A percentile compares a stretch with the other conserved stretches of the same genome.
Evolutionary conservation across 441 rosid species (phyloP).

Genomic region (Adansonia madagascariensis): DNA sequence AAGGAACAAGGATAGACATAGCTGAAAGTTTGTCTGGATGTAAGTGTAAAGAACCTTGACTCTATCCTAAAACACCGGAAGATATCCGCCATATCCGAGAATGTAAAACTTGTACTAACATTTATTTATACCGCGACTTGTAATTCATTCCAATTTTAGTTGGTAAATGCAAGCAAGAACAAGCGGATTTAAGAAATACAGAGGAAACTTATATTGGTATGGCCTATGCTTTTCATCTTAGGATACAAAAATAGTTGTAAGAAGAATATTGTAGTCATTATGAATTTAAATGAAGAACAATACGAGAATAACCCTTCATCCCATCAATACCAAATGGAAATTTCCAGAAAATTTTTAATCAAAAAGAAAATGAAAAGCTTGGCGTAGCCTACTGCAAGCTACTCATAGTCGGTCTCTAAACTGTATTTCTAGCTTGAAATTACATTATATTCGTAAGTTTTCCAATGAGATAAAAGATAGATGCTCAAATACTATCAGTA

Average conservation of each 20-base stretch:
- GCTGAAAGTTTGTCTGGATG: not conserved
- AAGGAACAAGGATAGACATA: not conserved
- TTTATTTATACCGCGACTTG: not conserved
- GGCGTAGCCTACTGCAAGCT: not conserved
- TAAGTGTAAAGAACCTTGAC: not conserved
- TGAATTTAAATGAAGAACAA: not conserved
- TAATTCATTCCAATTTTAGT: not conserved
- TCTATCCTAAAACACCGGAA: not conserved
- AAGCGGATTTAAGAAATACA: not conserved
- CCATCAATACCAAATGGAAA: not conserved
- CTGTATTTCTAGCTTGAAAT: not conserved
- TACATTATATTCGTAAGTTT: not conserved
- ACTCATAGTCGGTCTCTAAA: not conserved
- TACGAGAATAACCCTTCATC: slow-evolving; percentile 8
- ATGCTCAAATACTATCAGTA: not conserved
- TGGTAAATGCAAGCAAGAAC: not conserved
- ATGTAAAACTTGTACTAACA: not conserved
- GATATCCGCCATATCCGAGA: not conserved
- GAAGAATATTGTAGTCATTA: not conserved
- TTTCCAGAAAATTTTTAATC: not conserved
- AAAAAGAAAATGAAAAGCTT: not conserved
- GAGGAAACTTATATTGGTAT: not conserved
- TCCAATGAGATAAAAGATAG: not conserved
- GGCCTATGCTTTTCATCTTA: not conserved
- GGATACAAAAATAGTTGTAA: not conserved